phyloP scores from a whole-genome alignment of 768 basidiomycete species.

The Hypholoma fasciculare region DNA sequence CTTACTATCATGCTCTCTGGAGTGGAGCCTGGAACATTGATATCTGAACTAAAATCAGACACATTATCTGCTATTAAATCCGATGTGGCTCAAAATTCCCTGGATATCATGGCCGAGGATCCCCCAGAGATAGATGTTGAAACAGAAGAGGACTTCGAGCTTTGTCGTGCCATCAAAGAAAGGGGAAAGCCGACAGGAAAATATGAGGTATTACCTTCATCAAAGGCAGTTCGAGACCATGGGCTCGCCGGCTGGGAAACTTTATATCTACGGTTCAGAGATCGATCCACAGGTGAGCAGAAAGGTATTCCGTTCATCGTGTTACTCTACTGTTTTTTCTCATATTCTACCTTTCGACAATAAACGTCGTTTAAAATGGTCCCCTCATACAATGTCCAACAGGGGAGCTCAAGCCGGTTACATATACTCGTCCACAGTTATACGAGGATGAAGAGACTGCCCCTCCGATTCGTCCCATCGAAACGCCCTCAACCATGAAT shows the following conservation, averaged over 20 bases:
- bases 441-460: slow-evolving; percentile 61
- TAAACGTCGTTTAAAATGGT: slow-evolving; percentile 9
- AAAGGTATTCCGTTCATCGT: neutral
- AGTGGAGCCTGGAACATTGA: slow-evolving; percentile 48
- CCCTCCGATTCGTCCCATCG: slow-evolving; percentile 17
- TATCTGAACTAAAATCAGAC: slow-evolving; percentile 63
- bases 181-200: slow-evolving; percentile 49
- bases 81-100: slow-evolving; percentile 37
- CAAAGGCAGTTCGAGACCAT: slow-evolving; percentile 45
- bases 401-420: slow-evolving; percentile 60
- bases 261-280: slow-evolving; percentile 67
- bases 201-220: slow-evolving; percentile 53
- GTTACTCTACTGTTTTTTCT: too few relatives aligned
- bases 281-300: slow-evolving; percentile 56
- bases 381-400: slow-evolving; percentile 14
- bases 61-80: slow-evolving; percentile 61
- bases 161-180: slow-evolving; percentile 55
- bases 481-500: slow-evolving; percentile 23
- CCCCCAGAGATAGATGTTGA: slow-evolving; percentile 22
- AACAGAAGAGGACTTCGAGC: slow-evolving; percentile 54
- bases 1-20: slow-evolving; percentile 61
- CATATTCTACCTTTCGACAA: neutral
- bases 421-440: slow-evolving; percentile 56
- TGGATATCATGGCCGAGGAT: slow-evolving; percentile 25
- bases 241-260: slow-evolving; percentile 64